Evolutionary conservation across 257 asterid genomes (phyloP).

Genomic region (Coffea canephora): DNA sequence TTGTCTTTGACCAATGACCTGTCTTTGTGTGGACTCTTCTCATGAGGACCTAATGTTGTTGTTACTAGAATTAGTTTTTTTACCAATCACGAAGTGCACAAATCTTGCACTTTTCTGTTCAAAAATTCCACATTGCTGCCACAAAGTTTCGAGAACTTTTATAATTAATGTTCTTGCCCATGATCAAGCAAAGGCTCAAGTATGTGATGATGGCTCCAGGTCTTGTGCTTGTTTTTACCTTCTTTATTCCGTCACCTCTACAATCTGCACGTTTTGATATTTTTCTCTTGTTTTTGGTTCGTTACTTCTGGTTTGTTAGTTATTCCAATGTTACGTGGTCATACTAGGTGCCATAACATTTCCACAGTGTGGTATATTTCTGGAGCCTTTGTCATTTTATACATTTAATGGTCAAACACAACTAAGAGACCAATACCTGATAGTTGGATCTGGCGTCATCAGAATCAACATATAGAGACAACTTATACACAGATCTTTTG

Average conservation of each 20-base stretch:
- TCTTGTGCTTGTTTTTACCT: not conserved
- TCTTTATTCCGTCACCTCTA: no score
- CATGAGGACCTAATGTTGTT: not conserved
- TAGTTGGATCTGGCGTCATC: not conserved
- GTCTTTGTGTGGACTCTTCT: not conserved
- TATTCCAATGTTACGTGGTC: not conserved
- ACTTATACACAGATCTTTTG: not conserved
- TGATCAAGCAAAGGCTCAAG: not conserved
- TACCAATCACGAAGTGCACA: not conserved
- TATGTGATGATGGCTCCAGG: not conserved
- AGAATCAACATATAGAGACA: not conserved
- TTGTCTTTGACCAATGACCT: not conserved
- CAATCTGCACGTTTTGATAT: not conserved
- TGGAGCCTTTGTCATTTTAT: not conserved
- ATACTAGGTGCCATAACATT: not conserved
- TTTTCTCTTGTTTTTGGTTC: not conserved
- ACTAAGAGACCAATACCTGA: not conserved
- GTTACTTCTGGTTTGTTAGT: not conserved
- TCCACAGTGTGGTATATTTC: not conserved
- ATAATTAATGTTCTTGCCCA: not conserved
- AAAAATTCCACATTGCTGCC: not conserved
- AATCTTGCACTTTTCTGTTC: not conserved
- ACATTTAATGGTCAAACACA: not conserved
- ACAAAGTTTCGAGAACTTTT: not conserved
- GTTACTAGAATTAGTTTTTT: not conserved